Evolutionary conservation across 2,329 filamentous ascomycete species (phyloP), one percentile per base, ranked within the genome.

Genomic region (Thelonectria olida): DNA sequence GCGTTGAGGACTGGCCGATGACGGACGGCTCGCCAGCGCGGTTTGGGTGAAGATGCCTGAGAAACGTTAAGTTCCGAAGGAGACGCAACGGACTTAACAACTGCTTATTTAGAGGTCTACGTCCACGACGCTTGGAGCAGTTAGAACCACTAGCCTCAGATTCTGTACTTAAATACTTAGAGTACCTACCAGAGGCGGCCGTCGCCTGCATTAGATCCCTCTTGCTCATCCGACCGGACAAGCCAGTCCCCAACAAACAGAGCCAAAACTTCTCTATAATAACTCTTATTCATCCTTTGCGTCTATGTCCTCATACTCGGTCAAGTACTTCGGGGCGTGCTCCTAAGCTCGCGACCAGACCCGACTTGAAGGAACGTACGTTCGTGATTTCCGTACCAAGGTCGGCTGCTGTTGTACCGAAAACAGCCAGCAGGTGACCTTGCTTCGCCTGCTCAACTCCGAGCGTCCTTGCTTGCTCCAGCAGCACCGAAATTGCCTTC

Each of bases 291-390:
- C 34, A 95, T 58, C 97, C 81, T 97, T 97, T 13, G 92, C 80
- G 65, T 92, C 92, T 61, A 90, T 82, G 61, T 97, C 95, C 75
- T 97, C 92, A 76, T 95, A 98, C 72, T 93, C 91, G 64, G 84
- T 90, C 57, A 98, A 77, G 67, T 96, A 90, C 72, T 86, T 89
- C 86, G 0, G 94, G 87, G 63, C 84, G 84, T 2, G 93, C 88
- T 1, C 92, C 95, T 20, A 85, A 83, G 65, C 89, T 96, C 25
- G 92, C 85, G 61, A 86, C 81, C 70, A 97, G 82, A 13, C 87
- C 82, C 1, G 92, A 88, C 83, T 96, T 97, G 85, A 90, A 97
- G 27, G 86, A 84, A 62, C 90, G 85, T 3, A 97, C 90, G 73
- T 97, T 92, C 47, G 87, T 88, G 70, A 98, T 93, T 53, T 90